Conservation (phyloP, 768 basidiomycete genomes). For the Amanita thiersii region DNA sequence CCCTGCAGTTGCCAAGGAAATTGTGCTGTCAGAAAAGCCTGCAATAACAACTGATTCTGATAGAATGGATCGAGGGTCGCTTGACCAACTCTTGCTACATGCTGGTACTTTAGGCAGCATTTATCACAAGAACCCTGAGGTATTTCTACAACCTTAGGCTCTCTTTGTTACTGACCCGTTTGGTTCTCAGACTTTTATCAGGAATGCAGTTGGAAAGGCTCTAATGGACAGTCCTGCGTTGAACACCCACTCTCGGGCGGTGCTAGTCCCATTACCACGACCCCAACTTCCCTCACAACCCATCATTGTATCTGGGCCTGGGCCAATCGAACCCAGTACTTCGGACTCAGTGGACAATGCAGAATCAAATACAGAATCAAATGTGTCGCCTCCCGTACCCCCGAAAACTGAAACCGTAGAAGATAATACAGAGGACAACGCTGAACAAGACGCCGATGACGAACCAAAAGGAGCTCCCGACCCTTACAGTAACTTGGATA, state of each 20-base stretch:
- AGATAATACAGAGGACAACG: conserved; percentile 14
- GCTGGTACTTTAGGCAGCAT: conserved; percentile 93
- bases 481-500: conserved; percentile 79
- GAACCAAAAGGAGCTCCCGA: conserved; percentile 38
- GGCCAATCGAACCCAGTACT: conserved; percentile 41
- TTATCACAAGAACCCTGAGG: conserved; percentile 97
- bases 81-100: conserved; percentile 91
- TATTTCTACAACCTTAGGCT: conserved; percentile 16
- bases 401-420: conserved; percentile 20
- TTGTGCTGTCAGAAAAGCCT: conserved; percentile 91
- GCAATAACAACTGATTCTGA: conserved; percentile 98
- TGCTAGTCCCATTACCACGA: conserved; percentile 55
- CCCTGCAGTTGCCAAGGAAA: conserved; percentile 78
- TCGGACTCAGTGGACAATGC: conserved; percentile 16
- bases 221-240: conserved; percentile 85
- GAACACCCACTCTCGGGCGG: conserved; percentile 71
- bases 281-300: conserved; percentile 35
- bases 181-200: conserved; percentile 74
- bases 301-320: conserved; percentile 55
- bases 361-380: conserved; percentile 19
- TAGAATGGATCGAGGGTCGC: conserved; percentile 91
- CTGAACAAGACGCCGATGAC: conserved; percentile 31
- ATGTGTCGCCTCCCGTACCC: conserved; percentile 25
- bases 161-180: conserved; percentile 1
- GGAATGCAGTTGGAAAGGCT: conserved; percentile 77